A percentile compares a stretch with the other conserved stretches of the same genome.
Conservation (phyloP, 768 basidiomycete species). For the Lactarius tabidus region DNA sequence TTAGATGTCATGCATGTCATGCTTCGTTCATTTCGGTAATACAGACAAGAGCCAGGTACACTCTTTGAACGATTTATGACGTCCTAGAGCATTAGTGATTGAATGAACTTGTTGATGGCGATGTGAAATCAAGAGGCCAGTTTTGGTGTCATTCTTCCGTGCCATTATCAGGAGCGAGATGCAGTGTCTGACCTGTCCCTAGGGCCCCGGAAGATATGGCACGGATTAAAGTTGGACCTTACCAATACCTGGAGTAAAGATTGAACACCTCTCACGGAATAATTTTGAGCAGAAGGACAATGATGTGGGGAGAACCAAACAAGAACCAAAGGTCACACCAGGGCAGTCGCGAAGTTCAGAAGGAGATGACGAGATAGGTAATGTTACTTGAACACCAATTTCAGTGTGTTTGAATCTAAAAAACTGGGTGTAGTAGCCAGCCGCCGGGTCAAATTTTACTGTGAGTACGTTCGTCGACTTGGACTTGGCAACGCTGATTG, state of each 20-base stretch:
- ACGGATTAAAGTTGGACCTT: conserved; percentile 43
- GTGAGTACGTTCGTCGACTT: conserved; percentile 45
- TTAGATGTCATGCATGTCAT: not conserved
- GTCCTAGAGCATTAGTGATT: conserved; percentile 37
- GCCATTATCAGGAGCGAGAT: too few species aligned
- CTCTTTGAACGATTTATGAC: conserved; percentile 63
- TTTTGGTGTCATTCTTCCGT: conserved; percentile 74
- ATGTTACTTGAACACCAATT: conserved; percentile 77
- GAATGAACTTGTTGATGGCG: not conserved
- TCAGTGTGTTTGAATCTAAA: not conserved
- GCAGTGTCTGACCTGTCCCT: conserved; percentile 42
- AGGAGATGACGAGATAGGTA: conserved; percentile 67
- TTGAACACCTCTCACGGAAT: conserved; percentile 36
- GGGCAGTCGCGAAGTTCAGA: conserved; percentile 67
- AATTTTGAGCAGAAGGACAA: not conserved
- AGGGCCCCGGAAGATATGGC: too few species aligned
- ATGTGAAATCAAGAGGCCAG: conserved; percentile 28
- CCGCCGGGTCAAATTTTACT: conserved; percentile 45
- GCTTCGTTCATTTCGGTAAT: conserved; percentile 56
- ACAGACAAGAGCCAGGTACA: conserved; percentile 79
- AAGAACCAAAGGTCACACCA: conserved; percentile 64
- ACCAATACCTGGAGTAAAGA: conserved; percentile 60
- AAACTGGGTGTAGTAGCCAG: conserved; percentile 47
- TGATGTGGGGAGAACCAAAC: conserved; percentile 32
- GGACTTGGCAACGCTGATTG: too few species aligned